A percentile compares a stretch with the other conserved stretches of the same genome.
These are phyloP conservation scores for Mycocentrospora acerina DNA, from an alignment of 2,329 filamentous ascomycete species.

Conservation along the genomic window DNA sequence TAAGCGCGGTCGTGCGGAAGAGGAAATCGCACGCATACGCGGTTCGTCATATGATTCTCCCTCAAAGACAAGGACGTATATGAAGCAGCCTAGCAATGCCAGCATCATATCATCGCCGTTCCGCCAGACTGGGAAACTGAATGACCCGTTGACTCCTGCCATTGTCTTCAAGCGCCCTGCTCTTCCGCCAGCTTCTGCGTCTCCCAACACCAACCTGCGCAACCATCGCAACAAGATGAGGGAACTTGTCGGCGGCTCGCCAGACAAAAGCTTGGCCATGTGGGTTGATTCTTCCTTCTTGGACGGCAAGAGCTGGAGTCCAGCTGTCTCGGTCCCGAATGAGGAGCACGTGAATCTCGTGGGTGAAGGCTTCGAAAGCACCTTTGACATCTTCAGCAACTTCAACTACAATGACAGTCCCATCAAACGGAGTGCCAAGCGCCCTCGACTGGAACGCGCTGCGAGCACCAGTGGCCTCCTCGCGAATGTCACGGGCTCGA, in stretches of 20 bases:
- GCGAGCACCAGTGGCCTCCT: slow-evolving; percentile 63
- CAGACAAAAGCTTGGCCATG: slow-evolving; percentile 58
- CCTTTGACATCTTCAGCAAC: slow-evolving; percentile 64
- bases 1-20: slow-evolving; percentile 88
- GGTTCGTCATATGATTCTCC: slow-evolving; percentile 94
- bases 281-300: slow-evolving; percentile 55
- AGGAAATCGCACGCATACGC: slow-evolving; percentile 90
- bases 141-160: slow-evolving; percentile 76
- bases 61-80: slow-evolving; percentile 64
- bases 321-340: slow-evolving; percentile 64
- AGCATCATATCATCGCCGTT: slow-evolving; percentile 46
- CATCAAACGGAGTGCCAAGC: slow-evolving; percentile 61
- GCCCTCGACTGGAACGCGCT: slow-evolving; percentile 63
- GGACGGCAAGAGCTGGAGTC: slow-evolving; percentile 56
- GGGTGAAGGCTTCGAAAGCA: slow-evolving; percentile 49
- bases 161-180: slow-evolving; percentile 74
- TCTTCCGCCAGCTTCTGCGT: slow-evolving; percentile 73
- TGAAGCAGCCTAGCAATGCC: slow-evolving; percentile 46
- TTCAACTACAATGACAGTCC: slow-evolving; percentile 61
- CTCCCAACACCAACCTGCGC: slow-evolving; percentile 87
- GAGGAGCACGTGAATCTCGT: slow-evolving; percentile 58
- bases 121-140: slow-evolving; percentile 35
- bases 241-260: slow-evolving; percentile 74
- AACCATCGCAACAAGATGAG: slow-evolving; percentile 83
- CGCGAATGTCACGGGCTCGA: slow-evolving; percentile 59